Conservation (phyloP, 441 rosid genomes). For the Pelargonium myrrhifolium region DNA sequence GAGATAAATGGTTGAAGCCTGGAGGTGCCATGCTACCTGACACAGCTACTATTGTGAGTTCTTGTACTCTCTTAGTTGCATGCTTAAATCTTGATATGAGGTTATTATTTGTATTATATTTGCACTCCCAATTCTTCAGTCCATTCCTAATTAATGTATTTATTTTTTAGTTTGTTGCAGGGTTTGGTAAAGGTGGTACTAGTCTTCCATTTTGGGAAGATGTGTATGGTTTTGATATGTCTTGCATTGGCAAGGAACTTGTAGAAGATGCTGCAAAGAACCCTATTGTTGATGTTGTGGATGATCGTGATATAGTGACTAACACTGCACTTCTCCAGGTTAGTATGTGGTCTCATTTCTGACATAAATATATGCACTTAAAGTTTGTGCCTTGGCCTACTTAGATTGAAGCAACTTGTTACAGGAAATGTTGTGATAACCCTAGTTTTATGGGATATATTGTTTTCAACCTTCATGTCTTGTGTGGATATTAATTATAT, state of each 20-base stretch:
- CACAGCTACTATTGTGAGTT: conserved; percentile 77
- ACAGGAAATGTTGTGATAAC: no score
- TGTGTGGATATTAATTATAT: no score
- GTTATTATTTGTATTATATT: conserved; percentile 1
- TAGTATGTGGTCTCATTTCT: conserved; percentile 15
- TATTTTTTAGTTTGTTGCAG: conserved; percentile 59
- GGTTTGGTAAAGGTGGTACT: conserved; percentile 84
- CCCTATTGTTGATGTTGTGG: conserved; percentile 68
- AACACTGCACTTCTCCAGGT: conserved; percentile 60
- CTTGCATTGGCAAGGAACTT: conserved; percentile 70
- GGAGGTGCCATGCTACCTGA: conserved; percentile 98
- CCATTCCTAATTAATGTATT: background rate
- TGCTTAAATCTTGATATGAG: conserved; percentile 2
- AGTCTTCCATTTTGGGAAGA: conserved; percentile 90
- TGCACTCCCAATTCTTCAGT: background rate
- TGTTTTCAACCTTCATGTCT: no score
- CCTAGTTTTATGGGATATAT: no score
- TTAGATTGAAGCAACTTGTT: no score
- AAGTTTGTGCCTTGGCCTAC: no score
- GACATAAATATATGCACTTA: background rate
- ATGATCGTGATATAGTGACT: conserved; percentile 57
- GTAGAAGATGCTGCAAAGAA: conserved; percentile 53
- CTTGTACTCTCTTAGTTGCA: conserved; percentile 10
- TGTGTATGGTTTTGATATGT: conserved; percentile 83
- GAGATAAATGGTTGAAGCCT: conserved; percentile 93